These are phyloP conservation scores for Powellomyces hirtus DNA, from an alignment of 192 early-diverging fungal species.

Conservation along the genomic window DNA sequence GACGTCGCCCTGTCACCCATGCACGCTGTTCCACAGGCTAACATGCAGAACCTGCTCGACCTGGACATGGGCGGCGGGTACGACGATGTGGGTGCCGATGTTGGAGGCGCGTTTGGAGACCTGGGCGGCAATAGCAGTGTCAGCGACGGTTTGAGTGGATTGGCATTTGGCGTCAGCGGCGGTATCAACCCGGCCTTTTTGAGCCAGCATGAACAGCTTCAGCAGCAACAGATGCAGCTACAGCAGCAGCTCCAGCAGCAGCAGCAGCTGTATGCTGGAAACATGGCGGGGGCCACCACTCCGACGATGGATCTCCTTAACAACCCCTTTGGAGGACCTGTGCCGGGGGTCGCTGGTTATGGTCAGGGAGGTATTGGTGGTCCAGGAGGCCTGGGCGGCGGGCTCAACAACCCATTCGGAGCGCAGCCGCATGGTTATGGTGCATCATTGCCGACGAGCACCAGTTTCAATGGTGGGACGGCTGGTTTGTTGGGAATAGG, in stretches of 20 bases:
- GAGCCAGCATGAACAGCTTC: conserved; percentile 32
- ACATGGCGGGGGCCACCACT: too few relatives aligned
- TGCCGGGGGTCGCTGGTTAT: too few relatives aligned
- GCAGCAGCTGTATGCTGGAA: background rate
- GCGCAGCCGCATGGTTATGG: background rate
- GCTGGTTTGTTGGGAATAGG: background rate
- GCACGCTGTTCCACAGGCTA: conserved; percentile 42
- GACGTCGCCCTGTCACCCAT: background rate
- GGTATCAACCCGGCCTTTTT: background rate
- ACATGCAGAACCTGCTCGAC: conserved; percentile 66
- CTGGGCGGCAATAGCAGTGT: background rate
- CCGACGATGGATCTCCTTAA: too few relatives aligned
- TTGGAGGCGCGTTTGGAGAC: conserved; percentile 27
- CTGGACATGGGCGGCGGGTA: conserved; percentile 57
- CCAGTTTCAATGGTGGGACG: background rate
- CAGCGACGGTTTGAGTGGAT: background rate
- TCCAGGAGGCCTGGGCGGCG: conserved; percentile 1
- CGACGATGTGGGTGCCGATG: conserved; percentile 20
- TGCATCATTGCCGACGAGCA: background rate
- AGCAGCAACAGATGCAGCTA: conserved; percentile 6
- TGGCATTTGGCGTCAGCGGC: conserved; percentile 5
- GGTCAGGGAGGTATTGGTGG: background rate
- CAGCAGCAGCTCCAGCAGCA: background rate
- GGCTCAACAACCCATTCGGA: conserved; percentile 13
- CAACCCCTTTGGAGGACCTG: background rate